Evolutionary conservation across 139 green algal species (phyloP), one percentile per base, ranked within the genome.

Genomic region (Tetraselmis chui): DNA sequence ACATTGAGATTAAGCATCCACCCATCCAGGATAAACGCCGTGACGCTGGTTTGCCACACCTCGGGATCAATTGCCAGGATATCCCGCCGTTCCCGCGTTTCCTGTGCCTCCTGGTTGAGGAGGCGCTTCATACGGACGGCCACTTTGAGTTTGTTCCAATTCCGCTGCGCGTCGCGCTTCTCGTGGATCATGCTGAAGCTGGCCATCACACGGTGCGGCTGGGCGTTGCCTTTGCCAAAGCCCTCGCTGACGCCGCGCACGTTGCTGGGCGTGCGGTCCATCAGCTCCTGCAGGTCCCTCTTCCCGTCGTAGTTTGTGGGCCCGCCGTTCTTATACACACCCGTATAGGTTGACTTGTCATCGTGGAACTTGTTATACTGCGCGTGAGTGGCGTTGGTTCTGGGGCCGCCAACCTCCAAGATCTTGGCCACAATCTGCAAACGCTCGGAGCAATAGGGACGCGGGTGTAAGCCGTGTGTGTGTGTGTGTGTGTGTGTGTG

Each of bases 321-420:
- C 45, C 45, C 45, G 45, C 45, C 45, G 45, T 67, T 67, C 18
- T 32, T 45, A 31, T 82, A 75, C 78, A 30, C 24, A 2, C 78
- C 78, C 2, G 78, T 76, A 24, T 76, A 82, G 31, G 31, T 82
- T 5, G 11, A 31, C 78, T 82, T 82, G 30, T 82, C 78, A 31
- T 82, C 78, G 78, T 82, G 31, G 31, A 82, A 82, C 30, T n/a
- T 82, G 31, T 2, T 75, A 5, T 22, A 76, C 31, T 75, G 25
- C 31, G 31, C 78, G 2, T 27, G 23, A 1, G 78, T 82, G 31
- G 28, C 78, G 22, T 45, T 82, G 31, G 23, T 30, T 58, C 23
- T 27, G 31, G 78, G 78, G 25, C 31, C 78, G 0, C 31, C 78
- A 24, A 2, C 29, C 31, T 74, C 45, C 5, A 67, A 18, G 11